Percentiles rank a stretch among this genome's conserved stretches.
Conservation (phyloP, 345 rosid species). For the Abelmoschus esculentus region DNA sequence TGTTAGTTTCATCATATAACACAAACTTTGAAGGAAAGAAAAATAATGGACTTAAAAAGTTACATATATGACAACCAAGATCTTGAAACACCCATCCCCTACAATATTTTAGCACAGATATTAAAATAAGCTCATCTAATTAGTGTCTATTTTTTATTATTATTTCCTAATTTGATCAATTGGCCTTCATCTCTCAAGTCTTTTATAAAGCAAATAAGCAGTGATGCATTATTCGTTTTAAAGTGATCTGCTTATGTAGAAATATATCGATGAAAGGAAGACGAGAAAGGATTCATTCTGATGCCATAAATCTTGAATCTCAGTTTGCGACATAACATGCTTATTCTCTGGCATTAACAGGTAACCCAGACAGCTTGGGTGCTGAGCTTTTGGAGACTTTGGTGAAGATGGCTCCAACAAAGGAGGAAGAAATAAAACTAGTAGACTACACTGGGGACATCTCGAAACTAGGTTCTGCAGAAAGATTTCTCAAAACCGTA, state of each 20-base stretch:
- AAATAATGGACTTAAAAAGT: background rate
- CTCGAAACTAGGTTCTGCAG: constrained; percentile 83
- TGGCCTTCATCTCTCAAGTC: background rate
- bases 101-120: background rate
- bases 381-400: constrained; percentile 87
- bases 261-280: too few relatives aligned
- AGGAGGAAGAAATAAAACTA: constrained; percentile 93
- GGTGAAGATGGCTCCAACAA: constrained; percentile 98
- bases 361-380: constrained; percentile 81
- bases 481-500: constrained; percentile 75
- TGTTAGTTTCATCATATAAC: background rate
- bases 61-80: background rate
- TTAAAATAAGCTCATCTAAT: background rate
- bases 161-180: background rate
- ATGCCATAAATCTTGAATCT: background rate
- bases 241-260: too few relatives aligned
- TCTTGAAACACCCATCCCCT: background rate
- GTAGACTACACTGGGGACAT: constrained; percentile 65
- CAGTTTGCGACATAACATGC: constrained; percentile 5
- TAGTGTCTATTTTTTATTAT: background rate
- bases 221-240: too few relatives aligned
- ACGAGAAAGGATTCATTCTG: too few relatives aligned
- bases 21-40: background rate
- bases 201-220: background rate
- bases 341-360: constrained; percentile 34